Evolutionary conservation across 352 stramenopile species (phyloP), one percentile per base, ranked within the genome.

Genomic region (Aphanomyces invadans): DNA sequence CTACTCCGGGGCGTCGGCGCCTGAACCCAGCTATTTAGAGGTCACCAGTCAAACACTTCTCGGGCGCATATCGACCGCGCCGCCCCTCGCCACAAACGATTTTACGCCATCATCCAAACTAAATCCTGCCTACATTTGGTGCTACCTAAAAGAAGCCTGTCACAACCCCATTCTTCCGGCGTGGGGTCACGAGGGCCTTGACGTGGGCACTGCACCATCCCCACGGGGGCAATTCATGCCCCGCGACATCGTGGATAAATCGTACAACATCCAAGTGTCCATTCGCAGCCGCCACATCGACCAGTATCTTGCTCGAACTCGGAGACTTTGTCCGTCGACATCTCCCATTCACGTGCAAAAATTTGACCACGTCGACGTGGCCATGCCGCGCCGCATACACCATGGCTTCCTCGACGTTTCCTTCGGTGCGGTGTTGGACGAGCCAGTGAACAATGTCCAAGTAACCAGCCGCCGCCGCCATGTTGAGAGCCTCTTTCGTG

Each of bases 401-500:
- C 45, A 84, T 66, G 21, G 78, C 76, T 17, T 72, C 71, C 44
- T 69, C 69, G 25, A 71, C 72, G 52, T 55, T 71, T 12, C 73
- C 70, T 64, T 76, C 70, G 7, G 17, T 73, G 1, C 68, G 46
- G 31, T 76, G 38, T 23, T 61, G 60, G 62, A 83, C 72, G 5
- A 87, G 54, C 62, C 79, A 85, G 51, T 71, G 26, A 1, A 76
- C 71, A 26, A 81, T 32, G 10, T 63, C 44, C 65, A 76, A 60
- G 25, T 75, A 33, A 2, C 73, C 71, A 45, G 72, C 67, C 1
- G 54, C 72, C n/a, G 69, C 70, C 5, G 5, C 39, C 55, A 51
- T 63, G n/a, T 49, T 25, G 17, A 57, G 49, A n/a, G 49, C 29
- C 29, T 57, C 49, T n/a, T 26, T 19, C 19, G 49, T 57, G 49